Evolutionary conservation across 2,329 filamentous ascomycete genomes (phyloP).

Genomic region (Sporothrix curviconia): DNA sequence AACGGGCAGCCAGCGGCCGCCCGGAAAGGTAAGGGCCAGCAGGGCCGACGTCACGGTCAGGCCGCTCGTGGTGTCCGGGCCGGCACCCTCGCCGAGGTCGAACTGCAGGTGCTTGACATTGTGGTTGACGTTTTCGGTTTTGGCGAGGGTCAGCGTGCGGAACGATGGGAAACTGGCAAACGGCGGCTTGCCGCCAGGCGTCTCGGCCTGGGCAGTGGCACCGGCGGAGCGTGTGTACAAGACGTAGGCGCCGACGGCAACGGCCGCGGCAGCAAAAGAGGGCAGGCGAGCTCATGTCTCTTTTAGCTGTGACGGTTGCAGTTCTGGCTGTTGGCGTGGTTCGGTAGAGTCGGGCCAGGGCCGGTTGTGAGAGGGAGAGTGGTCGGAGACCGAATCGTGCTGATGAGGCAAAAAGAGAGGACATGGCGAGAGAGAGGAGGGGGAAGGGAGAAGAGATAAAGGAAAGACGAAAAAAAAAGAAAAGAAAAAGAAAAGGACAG

Average conservation of each 20-base stretch:
- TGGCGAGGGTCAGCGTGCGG: constrained; percentile 43
- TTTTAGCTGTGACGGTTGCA: neutral
- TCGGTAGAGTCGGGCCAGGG: too few species aligned
- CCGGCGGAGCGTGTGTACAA: constrained; percentile 10
- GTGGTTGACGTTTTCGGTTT: constrained; percentile 48
- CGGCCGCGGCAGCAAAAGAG: constrained; percentile 14
- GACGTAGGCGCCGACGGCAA: constrained; percentile 18
- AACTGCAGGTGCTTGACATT: constrained; percentile 54
- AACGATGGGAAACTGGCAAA: constrained; percentile 31
- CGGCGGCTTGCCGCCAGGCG: constrained; percentile 11
- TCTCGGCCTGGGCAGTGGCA: constrained; percentile 17
- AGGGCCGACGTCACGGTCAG: constrained; percentile 49
- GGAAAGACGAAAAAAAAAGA: too few species aligned
- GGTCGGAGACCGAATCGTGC: too few species aligned
- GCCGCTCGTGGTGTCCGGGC: constrained; percentile 39
- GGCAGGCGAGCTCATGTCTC: neutral
- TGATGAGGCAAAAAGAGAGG: too few species aligned
- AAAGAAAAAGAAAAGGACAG: too few species aligned
- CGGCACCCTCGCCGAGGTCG: constrained; percentile 46
- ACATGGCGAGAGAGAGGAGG: too few species aligned
- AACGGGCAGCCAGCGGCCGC: constrained; percentile 51
- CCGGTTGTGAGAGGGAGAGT: neutral
- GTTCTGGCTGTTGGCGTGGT: neutral
- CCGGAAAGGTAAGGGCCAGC: constrained; percentile 53
- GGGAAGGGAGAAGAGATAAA: too few species aligned